Evolutionary conservation across 208 protist genomes (phyloP).

Genomic region (Tritrichomonas foetus): DNA sequence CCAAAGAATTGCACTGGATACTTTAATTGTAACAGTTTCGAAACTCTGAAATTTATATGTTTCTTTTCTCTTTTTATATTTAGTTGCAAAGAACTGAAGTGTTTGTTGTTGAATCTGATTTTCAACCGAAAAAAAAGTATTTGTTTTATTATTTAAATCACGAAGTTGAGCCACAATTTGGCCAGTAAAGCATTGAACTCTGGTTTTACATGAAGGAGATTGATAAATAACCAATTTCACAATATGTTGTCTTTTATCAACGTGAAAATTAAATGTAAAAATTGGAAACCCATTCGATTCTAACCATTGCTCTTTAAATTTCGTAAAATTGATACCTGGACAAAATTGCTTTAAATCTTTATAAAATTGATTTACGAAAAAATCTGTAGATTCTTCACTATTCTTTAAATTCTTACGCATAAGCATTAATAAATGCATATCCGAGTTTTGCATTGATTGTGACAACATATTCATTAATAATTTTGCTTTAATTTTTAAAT

Average conservation of each 20-base stretch:
- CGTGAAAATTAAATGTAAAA: neutral
- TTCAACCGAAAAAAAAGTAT: neutral
- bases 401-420: neutral
- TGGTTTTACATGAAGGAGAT: neutral
- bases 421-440: neutral
- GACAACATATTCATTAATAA: slow-evolving; percentile 10
- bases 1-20: neutral
- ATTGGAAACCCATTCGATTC: neutral
- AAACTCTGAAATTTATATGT: neutral
- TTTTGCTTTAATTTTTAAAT: neutral
- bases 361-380: neutral
- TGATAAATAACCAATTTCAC: neutral
- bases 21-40: neutral
- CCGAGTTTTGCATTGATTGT: neutral
- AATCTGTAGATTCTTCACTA: neutral
- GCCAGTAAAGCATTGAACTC: neutral
- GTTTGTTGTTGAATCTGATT: neutral
- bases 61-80: neutral
- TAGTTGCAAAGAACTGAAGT: neutral
- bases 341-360: neutral
- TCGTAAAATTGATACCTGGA: neutral
- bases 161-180: neutral
- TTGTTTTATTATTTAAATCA: neutral
- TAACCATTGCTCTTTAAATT: neutral
- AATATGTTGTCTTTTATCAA: neutral